Base-by-base conservation (phyloP, 1,284 basidiomycete genomes). In the Ustilago hordei region DNA sequence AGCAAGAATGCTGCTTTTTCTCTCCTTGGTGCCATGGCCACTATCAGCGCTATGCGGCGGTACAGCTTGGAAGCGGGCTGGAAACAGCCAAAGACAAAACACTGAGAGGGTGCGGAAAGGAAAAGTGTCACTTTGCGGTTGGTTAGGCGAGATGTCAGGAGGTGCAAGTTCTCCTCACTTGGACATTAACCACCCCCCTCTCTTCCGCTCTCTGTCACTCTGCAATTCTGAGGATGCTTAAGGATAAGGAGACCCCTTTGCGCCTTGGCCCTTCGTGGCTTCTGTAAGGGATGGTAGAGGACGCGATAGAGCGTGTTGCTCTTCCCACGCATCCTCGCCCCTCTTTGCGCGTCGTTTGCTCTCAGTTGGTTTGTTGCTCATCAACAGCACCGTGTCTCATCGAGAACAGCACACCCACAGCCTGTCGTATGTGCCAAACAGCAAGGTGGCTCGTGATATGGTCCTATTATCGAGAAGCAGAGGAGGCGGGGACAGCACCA, bases 101-200 rank as follows among this genome's bases (percentile, higher is more conserved):
- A 53, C 28, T 15, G 48, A 28, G 31, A 52, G 13, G 17, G 11
- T 19, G 48, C 45, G 6, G 31, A 35, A 28, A 15, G 50, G n/a
- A 15, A 53, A 15, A 34, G 28, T 17, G 13, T 8, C 8, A 47
- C 17, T 23, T 28, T 32, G n/a, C 4, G 4, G 34, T 23, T 54
- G 38, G 35, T 28, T 69, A 69, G 57, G 53, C 67, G 67, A 69
- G 61, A 55, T 69, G 67, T 69, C 67, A 69, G 67, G 67, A 69
- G 67, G 60, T 57, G 61, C 64, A 47, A 28, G 28, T 53, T 60
- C 28, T 32, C 48, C 48, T 50, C 28, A 34, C 48, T 50, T 50
- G 23, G 48, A 50, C 48, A 50, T 50, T 19, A 17, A 19, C n/a
- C n/a, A n/a, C n/a, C n/a, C 7, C 43, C 11, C 7, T 45, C n/a